phyloP scores from a whole-genome alignment of 2,329 filamentous ascomycete species.

The Exophiala sideris region DNA sequence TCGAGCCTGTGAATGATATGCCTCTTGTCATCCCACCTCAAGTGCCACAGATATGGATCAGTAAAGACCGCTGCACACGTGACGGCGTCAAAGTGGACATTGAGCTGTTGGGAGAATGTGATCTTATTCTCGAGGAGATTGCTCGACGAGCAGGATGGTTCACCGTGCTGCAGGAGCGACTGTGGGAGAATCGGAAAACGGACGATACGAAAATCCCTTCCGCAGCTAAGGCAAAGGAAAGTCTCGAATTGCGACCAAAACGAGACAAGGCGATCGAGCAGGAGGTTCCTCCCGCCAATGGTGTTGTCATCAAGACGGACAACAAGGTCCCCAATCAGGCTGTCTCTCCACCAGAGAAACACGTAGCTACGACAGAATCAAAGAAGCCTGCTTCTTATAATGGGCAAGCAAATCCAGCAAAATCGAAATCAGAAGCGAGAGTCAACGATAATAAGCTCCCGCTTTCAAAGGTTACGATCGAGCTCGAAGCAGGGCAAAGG shows the following conservation, averaged over 20 bases:
- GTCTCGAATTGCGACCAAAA: background rate
- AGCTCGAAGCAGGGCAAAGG: conserved; percentile 19
- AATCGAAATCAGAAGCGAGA: background rate
- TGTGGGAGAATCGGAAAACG: conserved; percentile 14
- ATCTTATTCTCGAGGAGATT: conserved; percentile 82
- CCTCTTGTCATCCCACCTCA: conserved; percentile 73
- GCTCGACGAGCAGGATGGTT: conserved; percentile 77
- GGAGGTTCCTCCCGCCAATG: background rate
- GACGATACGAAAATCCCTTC: background rate
- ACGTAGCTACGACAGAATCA: background rate
- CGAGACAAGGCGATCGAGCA: background rate
- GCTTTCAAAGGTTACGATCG: conserved; percentile 16
- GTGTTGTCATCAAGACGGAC: conserved; percentile 6
- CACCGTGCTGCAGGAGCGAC: conserved; percentile 10
- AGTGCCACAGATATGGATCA: conserved; percentile 84
- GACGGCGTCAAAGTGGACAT: conserved; percentile 84
- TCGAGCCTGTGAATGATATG: conserved; percentile 90
- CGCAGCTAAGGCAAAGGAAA: background rate
- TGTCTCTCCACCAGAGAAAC: background rate
- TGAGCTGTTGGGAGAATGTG: conserved; percentile 91
- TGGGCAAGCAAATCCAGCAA: background rate
- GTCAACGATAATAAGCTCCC: background rate
- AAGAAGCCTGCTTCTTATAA: background rate
- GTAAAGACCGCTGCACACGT: conserved; percentile 48
- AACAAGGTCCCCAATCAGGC: background rate